Evolutionary conservation across 345 rosid species (phyloP).

Genomic region (Isatis tinctoria): DNA sequence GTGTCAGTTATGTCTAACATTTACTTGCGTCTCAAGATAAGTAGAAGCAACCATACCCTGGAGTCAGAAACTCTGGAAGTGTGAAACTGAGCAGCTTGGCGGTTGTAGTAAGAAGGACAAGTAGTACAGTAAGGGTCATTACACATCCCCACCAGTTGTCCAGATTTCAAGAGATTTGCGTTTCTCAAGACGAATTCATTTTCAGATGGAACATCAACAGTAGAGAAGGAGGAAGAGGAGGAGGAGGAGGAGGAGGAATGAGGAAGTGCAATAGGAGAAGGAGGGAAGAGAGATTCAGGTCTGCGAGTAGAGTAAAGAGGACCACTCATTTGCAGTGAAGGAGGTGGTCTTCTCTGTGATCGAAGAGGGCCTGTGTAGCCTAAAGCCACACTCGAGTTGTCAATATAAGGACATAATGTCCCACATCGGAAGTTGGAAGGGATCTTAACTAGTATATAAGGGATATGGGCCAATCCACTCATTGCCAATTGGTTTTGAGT

Average conservation of each 20-base stretch:
- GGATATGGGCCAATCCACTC: no score
- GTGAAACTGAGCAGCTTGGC: constrained; percentile 34
- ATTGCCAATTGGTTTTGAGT: no score
- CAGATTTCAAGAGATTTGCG: constrained; percentile 73
- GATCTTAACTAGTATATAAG: no score
- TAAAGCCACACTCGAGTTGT: constrained; percentile 35
- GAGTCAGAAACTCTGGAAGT: constrained; percentile 40
- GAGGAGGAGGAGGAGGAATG: constrained; percentile 18
- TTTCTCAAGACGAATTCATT: constrained; percentile 44
- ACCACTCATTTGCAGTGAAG: constrained; percentile 59
- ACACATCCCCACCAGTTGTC: constrained; percentile 82
- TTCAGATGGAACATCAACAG: constrained; percentile 13
- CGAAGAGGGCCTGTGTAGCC: constrained; percentile 87
- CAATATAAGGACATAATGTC: no score
- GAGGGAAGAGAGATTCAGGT: constrained; percentile 33
- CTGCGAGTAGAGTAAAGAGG: constrained; percentile 46
- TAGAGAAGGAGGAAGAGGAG: constrained; percentile 18
- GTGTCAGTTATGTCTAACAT: not conserved
- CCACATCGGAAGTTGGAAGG: no score
- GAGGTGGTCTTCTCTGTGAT: constrained; percentile 55
- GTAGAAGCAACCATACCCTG: constrained; percentile 32
- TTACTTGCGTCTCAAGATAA: constrained; percentile 5
- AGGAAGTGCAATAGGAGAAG: constrained; percentile 23
- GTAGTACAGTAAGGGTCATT: constrained; percentile 90
- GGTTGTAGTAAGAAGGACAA: constrained; percentile 66